Percentiles rank a stretch among this genome's conserved stretches.
phyloP scores from a whole-genome alignment of 345 rosid species.

The Linum lewisii region DNA sequence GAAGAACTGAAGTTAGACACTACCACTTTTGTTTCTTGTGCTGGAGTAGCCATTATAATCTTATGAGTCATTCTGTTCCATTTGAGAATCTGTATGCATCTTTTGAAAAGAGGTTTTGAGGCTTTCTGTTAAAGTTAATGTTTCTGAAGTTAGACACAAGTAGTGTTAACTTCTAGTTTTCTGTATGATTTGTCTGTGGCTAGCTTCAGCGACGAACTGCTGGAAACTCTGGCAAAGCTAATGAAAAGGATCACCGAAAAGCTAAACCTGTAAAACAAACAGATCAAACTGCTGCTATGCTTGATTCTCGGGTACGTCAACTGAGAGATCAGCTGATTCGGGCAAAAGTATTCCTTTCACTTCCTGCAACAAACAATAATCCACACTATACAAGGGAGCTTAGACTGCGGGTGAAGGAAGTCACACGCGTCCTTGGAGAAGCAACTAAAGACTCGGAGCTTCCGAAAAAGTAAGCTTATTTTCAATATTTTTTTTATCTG shows the following conservation, averaged over 20 bases:
- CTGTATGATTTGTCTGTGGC: background rate
- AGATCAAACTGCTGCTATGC: conserved; percentile 22
- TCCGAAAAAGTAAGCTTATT: conserved; percentile 53
- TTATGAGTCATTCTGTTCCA: no score
- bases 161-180: background rate
- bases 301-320: conserved; percentile 61
- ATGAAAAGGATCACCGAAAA: conserved; percentile 23
- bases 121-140: background rate
- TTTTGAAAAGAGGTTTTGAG: background rate
- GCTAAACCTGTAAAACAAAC: conserved; percentile 26
- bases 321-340: conserved; percentile 89
- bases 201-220: conserved; percentile 27
- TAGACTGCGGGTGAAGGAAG: conserved; percentile 73
- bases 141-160: background rate
- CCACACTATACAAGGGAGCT: conserved; percentile 73
- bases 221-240: conserved; percentile 20
- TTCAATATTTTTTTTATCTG: background rate
- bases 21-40: no score
- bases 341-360: conserved; percentile 84
- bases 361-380: conserved; percentile 60
- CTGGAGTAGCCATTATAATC: no score
- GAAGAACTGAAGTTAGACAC: background rate
- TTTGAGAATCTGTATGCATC: no score
- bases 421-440: conserved; percentile 60
- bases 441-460: conserved; percentile 74